Evolutionary conservation across 495 filamentous ascomycete species (phyloP).

Genomic region (Clohesyomyces aquaticus): DNA sequence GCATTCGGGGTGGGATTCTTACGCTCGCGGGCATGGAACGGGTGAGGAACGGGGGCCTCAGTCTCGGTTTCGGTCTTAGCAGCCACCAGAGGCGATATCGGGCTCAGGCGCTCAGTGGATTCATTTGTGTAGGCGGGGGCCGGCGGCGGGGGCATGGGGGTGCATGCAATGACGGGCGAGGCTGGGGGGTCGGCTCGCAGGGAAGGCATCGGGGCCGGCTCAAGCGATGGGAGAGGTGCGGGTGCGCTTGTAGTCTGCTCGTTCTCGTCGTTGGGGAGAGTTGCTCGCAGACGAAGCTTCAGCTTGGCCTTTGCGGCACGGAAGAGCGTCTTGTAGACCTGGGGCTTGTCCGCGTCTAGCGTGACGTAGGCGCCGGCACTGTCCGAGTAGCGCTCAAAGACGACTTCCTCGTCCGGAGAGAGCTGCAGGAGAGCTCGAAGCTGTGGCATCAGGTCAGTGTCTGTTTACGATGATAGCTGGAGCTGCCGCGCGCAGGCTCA

Average conservation of each 20-base stretch:
- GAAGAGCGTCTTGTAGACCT: constrained; percentile 95
- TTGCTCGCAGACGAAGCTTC: constrained; percentile 89
- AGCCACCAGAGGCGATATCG: constrained; percentile 11
- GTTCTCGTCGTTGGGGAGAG: constrained; percentile 41
- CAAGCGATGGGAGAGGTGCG: constrained; percentile 4
- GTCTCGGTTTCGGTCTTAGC: constrained; percentile 24
- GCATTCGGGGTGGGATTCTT: constrained; percentile 6
- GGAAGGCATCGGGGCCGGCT: constrained; percentile 1
- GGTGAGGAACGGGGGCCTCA: constrained; percentile 44
- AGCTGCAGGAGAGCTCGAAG: constrained; percentile 75
- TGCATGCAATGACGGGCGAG: constrained; percentile 29
- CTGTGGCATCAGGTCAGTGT: constrained; percentile 53
- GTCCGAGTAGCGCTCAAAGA: constrained; percentile 96
- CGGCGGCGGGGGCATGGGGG: constrained; percentile 22
- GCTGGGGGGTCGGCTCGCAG: no score
- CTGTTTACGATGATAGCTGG: background rate
- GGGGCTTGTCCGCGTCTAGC: constrained; percentile 74
- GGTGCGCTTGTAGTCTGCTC: no score
- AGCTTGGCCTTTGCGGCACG: constrained; percentile 97
- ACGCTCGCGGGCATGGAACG: constrained; percentile 41
- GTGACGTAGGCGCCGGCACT: constrained; percentile 79
- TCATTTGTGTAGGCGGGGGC: constrained; percentile 1
- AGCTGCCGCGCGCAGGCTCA: no score
- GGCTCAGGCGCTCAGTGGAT: constrained; percentile 5
- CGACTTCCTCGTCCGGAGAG: constrained; percentile 64